Base-by-base conservation (phyloP, 148 eudicot genomes). In the Diospyros lotus region DNA sequence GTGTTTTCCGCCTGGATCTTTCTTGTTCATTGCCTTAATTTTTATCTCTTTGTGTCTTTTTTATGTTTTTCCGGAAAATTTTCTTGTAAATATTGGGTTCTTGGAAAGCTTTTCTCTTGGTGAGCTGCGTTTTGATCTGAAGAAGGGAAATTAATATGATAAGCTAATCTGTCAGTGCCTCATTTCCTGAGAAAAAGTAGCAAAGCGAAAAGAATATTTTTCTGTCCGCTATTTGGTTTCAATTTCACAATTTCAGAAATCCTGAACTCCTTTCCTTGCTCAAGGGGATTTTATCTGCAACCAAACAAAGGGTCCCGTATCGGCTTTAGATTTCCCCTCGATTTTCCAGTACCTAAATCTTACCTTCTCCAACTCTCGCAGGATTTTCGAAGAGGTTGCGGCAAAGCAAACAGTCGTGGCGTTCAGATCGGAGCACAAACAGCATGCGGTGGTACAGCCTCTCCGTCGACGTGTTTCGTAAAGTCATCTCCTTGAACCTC, bases 371-470 rank as follows among this genome's bases (percentile, higher is more conserved):
- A 58, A 71, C 38, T 72, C 15, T 65, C 77, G 82, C 87, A 84
- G 89, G 83, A 58, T 67, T 71, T 81, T 39, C 51, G 12, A 44
- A 75, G n/a, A 66, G 66, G 63, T 66, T 8, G 53, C 13, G 65
- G 43, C 1, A 48, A 18, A 60, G 51, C 11, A 61, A 46, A 41
- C 10, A 75, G 69, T 63, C 68, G 85, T 83, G 84, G 87, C 81
- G 58, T 63, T 77, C 51, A 14, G 15, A 58, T 63, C 66, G 28
- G 50, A 28, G 42, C 38, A 46, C 68, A 71, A 85, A 40, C 87
- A 94, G 88, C 78, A 94, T 94, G 98, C 92, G 91, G 87, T 91
- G 96, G 92, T 88, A 76, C 79, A 83, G 86, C 70, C 82, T 88
- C 40, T 91, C 92, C 48, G 81, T 94, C 71, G 94, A 94, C 54